Evolutionary conservation across 1,139 yeast species (phyloP), one percentile per base, ranked within the genome.

Genomic region (Suzukiozyma palmioleophila): DNA sequence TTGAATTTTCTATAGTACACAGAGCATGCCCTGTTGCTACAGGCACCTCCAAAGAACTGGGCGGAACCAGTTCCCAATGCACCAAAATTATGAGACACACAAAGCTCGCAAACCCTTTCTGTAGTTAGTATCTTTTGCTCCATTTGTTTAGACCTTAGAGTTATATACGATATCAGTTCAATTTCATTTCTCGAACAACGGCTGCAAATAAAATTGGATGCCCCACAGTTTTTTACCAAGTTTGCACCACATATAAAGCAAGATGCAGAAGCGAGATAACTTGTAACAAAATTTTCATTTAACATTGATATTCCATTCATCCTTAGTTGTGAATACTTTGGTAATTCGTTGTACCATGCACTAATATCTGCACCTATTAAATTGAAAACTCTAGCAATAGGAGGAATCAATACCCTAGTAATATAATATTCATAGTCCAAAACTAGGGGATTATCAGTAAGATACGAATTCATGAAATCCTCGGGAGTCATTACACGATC

Each of bases 371-470:
- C 94, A 0, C 98, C 98, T 45, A 89, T 64, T 21, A 90, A 64
- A 52, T 82, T 84, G 59, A 92, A 86, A 3, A 92, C 64, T 43
- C 98, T 68, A 47, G 87, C 95, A 39, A 92, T 61, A 0, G 98
- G 97, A 1, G 98, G 98, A 3, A 90, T 78, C 38, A 92, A 61
- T 5, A 87, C 88, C 52, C 86, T 82, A 3, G 77, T 76, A 37
- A 92, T 88, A 57, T 92, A 92, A 56, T 92, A 92, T 32, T 85
- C 89, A 25, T 84, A 73, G 52, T 92, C 98, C 13, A 92, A 60
- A 37, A 65, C 70, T 40, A 72, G 53, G 2, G 70, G 72, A 2
- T 62, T 60, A 1, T 47, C 33, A 0, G 65, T 53, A 13, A 43
- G 48, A 32, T 57, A 59, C 29, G 78, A 65, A 2, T 60, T 57